Conservation (phyloP, 345 rosid species). For the Melaleuca quinquenervia region DNA sequence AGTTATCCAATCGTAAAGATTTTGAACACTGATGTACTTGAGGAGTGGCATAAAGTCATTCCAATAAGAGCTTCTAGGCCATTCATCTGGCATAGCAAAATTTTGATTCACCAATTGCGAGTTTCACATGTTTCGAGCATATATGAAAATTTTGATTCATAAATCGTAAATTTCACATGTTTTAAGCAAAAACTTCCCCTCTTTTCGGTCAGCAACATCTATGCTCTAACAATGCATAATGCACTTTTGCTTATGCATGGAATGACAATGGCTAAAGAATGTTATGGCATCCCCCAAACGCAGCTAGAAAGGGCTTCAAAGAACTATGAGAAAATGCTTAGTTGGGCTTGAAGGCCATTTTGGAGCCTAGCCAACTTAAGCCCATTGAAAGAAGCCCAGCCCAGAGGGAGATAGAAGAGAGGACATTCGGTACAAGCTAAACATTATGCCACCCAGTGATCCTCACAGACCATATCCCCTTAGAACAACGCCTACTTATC, state of each 20-base stretch:
- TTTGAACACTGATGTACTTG: not conserved
- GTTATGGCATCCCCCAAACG: not conserved
- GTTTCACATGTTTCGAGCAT: not conserved
- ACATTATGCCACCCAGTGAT: not conserved
- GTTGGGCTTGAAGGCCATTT: not conserved
- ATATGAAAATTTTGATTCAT: rapidly evolving
- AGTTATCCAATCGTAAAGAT: not conserved
- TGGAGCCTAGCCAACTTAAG: not conserved
- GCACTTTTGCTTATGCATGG: not conserved
- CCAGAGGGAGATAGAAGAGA: not conserved
- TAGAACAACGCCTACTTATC: not conserved
- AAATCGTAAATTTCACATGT: not conserved
- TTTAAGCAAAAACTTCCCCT: not conserved
- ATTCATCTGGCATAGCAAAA: not conserved
- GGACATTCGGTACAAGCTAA: not conserved
- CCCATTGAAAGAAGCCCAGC: not conserved
- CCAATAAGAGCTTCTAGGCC: not conserved
- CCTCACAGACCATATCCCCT: not conserved
- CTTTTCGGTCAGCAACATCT: not conserved
- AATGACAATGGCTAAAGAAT: not conserved
- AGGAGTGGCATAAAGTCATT: not conserved
- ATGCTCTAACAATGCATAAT: not conserved
- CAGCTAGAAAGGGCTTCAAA: not conserved
- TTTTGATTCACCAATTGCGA: not conserved
- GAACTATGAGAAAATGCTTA: not conserved